Conservation (phyloP, 2,329 filamentous ascomycete genomes). For the Diaporthe nobilis region DNA sequence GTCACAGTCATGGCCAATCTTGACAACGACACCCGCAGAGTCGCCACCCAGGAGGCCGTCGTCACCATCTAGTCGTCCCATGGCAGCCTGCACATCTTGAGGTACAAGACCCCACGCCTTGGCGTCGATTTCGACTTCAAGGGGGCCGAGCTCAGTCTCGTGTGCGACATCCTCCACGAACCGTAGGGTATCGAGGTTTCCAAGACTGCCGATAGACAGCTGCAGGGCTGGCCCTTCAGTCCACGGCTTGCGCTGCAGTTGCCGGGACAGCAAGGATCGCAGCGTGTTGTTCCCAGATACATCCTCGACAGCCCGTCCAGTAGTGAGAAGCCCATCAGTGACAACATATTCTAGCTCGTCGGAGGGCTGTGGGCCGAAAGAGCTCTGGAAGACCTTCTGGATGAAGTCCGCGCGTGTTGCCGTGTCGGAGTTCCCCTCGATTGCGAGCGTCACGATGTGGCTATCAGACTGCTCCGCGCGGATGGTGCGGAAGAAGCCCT, state of each 20-base stretch:
- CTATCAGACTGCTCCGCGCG: conserved; percentile 8
- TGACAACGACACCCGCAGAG: conserved; percentile 49
- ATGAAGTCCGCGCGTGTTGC: neutral
- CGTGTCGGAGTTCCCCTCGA: neutral
- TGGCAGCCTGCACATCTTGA: conserved; percentile 56
- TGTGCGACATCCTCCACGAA: conserved; percentile 43
- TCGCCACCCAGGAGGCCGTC: conserved; percentile 47
- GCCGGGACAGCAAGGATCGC: conserved; percentile 6
- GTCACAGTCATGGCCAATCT: conserved; percentile 50
- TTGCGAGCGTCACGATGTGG: conserved; percentile 31
- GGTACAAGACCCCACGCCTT: conserved; percentile 55
- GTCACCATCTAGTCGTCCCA: conserved; percentile 51
- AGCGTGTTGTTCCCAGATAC: neutral
- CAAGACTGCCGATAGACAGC: conserved; percentile 32
- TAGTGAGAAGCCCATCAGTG: conserved; percentile 13
- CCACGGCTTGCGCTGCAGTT: conserved; percentile 8
- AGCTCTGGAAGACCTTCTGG: conserved; percentile 1
- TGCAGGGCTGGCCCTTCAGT: conserved; percentile 25
- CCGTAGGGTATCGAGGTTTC: conserved; percentile 38
- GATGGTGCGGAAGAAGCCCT: conserved; percentile 21
- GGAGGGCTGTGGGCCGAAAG: neutral
- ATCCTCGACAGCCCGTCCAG: conserved; percentile 8
- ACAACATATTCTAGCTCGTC: conserved; percentile 14
- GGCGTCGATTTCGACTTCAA: conserved; percentile 54
- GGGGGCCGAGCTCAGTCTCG: conserved; percentile 19